phyloP scores from a whole-genome alignment of 2,329 filamentous ascomycete species.

The Alternaria arborescens region DNA sequence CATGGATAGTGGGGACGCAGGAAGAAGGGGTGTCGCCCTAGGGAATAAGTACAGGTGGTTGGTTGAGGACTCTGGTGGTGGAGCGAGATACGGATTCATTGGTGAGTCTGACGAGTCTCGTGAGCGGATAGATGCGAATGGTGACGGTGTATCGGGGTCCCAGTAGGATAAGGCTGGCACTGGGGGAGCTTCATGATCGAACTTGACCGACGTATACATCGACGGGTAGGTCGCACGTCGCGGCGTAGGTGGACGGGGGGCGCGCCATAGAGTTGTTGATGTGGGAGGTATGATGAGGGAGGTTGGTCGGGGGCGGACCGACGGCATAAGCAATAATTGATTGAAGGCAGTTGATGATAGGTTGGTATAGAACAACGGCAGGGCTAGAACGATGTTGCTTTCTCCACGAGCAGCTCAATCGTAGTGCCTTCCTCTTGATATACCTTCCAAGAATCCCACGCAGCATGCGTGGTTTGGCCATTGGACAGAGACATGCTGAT shows the following conservation, averaged over 20 bases:
- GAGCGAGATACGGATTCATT: conserved; percentile 27
- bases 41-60: neutral
- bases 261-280: conserved; percentile 13
- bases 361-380: neutral
- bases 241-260: conserved; percentile 22
- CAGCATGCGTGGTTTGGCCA: neutral
- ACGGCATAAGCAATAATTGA: conserved; percentile 10
- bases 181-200: conserved; percentile 9
- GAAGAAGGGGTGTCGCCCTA: conserved; percentile 24
- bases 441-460: neutral
- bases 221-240: conserved; percentile 22
- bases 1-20: conserved; percentile 28
- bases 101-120: conserved; percentile 13
- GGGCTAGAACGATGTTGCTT: neutral
- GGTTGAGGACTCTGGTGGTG: neutral
- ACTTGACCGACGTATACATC: neutral
- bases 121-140: neutral
- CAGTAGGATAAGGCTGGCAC: conserved; percentile 29
- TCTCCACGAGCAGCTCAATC: neutral
- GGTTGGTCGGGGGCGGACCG: conserved; percentile 16
- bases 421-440: neutral
- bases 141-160: conserved; percentile 27
- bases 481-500: neutral
- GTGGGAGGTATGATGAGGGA: conserved; percentile 27
- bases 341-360: neutral